A percentile compares a stretch with the other conserved stretches of the same genome.
These are phyloP conservation scores for Adenanthera pavonina DNA, from an alignment of 306 rosid species.

Conservation along the genomic window DNA sequence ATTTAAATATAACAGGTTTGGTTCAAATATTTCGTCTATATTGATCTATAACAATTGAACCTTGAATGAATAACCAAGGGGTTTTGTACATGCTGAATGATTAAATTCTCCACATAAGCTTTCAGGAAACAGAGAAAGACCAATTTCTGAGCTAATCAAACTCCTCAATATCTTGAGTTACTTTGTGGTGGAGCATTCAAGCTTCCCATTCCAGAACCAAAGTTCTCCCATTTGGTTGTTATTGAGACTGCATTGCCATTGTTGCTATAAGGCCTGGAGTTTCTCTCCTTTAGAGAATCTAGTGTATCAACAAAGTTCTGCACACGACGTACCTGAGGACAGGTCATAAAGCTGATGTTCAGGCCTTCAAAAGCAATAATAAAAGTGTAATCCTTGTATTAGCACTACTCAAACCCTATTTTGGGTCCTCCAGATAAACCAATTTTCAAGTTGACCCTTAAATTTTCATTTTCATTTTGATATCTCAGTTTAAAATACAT, in stretches of 20 bases:
- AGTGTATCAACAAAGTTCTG: constrained; percentile 72
- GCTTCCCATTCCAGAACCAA: constrained; percentile 71
- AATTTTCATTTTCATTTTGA: background rate
- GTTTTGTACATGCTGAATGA: constrained; percentile 26
- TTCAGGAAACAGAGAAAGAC: background rate
- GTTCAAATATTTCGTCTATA: constrained; percentile 18
- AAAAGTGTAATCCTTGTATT: background rate
- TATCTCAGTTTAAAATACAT: background rate
- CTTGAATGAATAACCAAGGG: constrained; percentile 35
- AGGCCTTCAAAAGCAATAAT: constrained; percentile 23
- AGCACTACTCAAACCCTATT: background rate
- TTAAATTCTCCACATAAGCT: constrained; percentile 16
- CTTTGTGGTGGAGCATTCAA: constrained; percentile 62
- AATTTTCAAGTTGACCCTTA: background rate
- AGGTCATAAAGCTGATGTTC: constrained; percentile 23
- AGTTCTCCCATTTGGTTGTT: constrained; percentile 71
- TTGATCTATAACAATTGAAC: constrained; percentile 33
- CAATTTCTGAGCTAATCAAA: constrained; percentile 49
- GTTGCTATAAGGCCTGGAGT: constrained; percentile 55
- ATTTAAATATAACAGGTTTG: background rate
- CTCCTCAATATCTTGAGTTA: constrained; percentile 58
- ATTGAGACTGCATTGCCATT: constrained; percentile 61
- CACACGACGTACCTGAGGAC: constrained; percentile 74
- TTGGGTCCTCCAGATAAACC: background rate
- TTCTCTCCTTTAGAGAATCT: constrained; percentile 66